Evolutionary conservation across 208 protist genomes (phyloP).

Genomic region (Blastocrithidia nonstop): DNA sequence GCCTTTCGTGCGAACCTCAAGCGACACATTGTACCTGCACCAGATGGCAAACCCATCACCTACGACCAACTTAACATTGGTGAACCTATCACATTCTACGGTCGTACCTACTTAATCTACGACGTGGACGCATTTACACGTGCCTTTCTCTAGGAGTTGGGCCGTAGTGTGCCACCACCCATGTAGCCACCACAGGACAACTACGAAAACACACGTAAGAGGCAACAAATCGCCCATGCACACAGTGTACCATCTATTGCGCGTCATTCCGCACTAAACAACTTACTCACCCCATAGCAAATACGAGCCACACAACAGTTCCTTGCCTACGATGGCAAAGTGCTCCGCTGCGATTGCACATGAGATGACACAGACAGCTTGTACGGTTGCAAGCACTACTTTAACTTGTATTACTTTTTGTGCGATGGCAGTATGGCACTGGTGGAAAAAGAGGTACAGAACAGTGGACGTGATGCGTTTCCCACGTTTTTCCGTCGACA

Average conservation of each 20-base stretch:
- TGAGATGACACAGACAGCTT: constrained; percentile 89
- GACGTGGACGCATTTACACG: constrained; percentile 91
- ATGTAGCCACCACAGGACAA: constrained; percentile 49
- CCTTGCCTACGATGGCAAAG: constrained; percentile 90
- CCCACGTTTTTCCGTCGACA: constrained; percentile 90
- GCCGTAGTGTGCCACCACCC: constrained; percentile 28
- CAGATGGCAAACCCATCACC: constrained; percentile 58
- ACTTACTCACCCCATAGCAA: constrained; percentile 67
- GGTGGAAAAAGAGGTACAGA: constrained; percentile 88
- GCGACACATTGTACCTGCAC: constrained; percentile 77
- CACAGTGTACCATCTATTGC: constrained; percentile 68
- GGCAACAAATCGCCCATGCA: constrained; percentile 37
- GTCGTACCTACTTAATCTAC: constrained; percentile 85
- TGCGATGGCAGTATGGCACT: constrained; percentile 92
- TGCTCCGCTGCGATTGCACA: constrained; percentile 92
- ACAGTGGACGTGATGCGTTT: constrained; percentile 94
- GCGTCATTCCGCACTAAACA: constrained; percentile 43
- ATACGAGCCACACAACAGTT: constrained; percentile 83
- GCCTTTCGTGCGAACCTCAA: constrained; percentile 85
- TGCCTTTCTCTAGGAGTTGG: constrained; percentile 56
- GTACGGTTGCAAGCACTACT: constrained; percentile 83
- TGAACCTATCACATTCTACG: constrained; percentile 84
- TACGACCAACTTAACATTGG: constrained; percentile 81
- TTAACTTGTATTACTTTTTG: constrained; percentile 95
- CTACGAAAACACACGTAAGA: constrained; percentile 31